Evolutionary conservation across 1,284 basidiomycete genomes (phyloP).

Genomic region (Ceratobasidium sp.): DNA sequence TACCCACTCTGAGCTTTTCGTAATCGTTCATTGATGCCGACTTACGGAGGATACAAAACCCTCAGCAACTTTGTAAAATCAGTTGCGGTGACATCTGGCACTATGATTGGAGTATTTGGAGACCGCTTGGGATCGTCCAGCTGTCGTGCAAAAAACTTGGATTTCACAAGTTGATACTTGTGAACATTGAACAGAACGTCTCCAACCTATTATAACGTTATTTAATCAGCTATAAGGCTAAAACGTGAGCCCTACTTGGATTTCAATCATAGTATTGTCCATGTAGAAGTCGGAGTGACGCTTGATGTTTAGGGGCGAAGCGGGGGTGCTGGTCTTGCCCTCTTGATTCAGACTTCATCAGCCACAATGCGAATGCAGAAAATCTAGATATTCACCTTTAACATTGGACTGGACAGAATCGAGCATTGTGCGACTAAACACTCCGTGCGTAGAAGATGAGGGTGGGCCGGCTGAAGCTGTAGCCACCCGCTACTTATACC

Average conservation of each 20-base stretch:
- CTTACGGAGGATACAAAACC: conserved; percentile 18
- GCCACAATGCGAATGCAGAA: no score
- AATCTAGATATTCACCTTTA: no score
- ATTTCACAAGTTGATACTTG: conserved; percentile 20
- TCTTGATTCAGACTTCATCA: no score
- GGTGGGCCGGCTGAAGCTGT: no score
- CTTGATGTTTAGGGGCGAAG: no score
- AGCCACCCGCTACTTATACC: no score
- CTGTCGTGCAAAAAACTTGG: conserved; percentile 9
- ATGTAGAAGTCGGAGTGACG: conserved; percentile 9
- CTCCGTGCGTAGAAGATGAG: no score
- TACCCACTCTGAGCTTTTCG: neutral
- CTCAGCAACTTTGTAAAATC: conserved; percentile 5
- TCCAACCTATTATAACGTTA: no score
- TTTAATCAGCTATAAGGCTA: neutral
- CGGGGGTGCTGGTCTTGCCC: no score
- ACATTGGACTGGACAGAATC: no score
- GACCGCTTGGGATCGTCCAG: neutral
- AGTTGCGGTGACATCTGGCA: neutral
- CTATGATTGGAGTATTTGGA: neutral
- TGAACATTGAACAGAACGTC: conserved; percentile 8
- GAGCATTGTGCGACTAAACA: no score
- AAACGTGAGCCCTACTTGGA: neutral
- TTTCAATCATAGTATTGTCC: neutral
- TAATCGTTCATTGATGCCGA: neutral